Conservation (phyloP, 2,329 filamentous ascomycete genomes). For the Aspergillus thermomutatus region DNA sequence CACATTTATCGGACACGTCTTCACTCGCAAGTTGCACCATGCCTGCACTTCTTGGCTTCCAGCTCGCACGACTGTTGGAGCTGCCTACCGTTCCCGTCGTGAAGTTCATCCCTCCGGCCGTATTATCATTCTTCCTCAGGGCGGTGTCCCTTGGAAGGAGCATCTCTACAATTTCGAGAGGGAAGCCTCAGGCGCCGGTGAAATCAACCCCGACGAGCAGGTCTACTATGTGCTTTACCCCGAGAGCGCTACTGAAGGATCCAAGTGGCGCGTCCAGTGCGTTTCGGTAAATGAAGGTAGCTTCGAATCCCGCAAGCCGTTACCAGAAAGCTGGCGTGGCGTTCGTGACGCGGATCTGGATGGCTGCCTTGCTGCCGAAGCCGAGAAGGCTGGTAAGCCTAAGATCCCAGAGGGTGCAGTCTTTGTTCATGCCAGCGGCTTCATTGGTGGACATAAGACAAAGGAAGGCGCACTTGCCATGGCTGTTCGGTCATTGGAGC, state of each 20-base stretch:
- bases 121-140: conserved; percentile 76
- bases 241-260: conserved; percentile 68
- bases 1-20: conserved; percentile 82
- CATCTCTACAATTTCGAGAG: conserved; percentile 87
- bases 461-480: conserved; percentile 84
- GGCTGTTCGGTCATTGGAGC: conserved; percentile 53
- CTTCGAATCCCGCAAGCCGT: conserved; percentile 85
- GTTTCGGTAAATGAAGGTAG: conserved; percentile 82
- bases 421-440: conserved; percentile 91
- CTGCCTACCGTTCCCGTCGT: conserved; percentile 67
- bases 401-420: conserved; percentile 60
- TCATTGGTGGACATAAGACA: conserved; percentile 93
- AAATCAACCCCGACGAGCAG: conserved; percentile 47
- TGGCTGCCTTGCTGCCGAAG: conserved; percentile 45
- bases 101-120: conserved; percentile 71
- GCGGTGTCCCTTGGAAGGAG: conserved; percentile 86
- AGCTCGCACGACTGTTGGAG: conserved; percentile 72
- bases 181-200: conserved; percentile 41
- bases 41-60: conserved; percentile 79
- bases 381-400: conserved; percentile 35
- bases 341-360: conserved; percentile 83
- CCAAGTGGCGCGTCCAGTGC: conserved; percentile 91
- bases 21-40: conserved; percentile 74
- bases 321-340: conserved; percentile 90
- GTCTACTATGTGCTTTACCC: conserved; percentile 89